phyloP scores from a whole-genome alignment of 345 rosid species.

The Cardamine occulta region DNA sequence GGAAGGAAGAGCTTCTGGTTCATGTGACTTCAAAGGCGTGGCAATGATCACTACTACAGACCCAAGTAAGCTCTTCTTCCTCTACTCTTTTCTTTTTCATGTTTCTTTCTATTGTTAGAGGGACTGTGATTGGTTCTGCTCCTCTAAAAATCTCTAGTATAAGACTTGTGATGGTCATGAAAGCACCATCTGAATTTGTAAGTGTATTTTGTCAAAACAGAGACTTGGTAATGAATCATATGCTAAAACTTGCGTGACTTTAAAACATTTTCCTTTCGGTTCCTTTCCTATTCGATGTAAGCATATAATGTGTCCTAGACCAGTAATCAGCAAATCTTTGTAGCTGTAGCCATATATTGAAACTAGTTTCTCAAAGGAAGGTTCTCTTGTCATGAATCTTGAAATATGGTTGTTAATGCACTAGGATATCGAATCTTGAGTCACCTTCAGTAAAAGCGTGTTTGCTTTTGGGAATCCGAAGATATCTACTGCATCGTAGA shows the following conservation, averaged over 20 bases:
- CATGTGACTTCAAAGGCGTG: conserved; percentile 97
- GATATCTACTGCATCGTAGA: background rate
- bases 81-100: background rate
- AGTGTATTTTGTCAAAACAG: background rate
- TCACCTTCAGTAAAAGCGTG: background rate
- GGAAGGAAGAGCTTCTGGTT: conserved; percentile 71
- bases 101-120: no score
- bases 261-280: background rate
- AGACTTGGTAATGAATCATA: background rate
- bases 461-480: background rate
- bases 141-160: no score
- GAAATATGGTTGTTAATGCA: background rate
- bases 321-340: background rate
- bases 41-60: conserved; percentile 94
- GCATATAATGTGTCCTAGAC: background rate
- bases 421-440: background rate
- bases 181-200: background rate
- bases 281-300: background rate
- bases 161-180: conserved; percentile 1
- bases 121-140: no score
- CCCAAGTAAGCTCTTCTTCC: conserved; percentile 71
- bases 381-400: conserved; percentile 5
- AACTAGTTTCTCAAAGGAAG: conserved; percentile 1
- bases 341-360: background rate
- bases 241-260: background rate